Base-by-base conservation (phyloP, 805 yeast genomes). In the Monosporozyma aerobia region DNA sequence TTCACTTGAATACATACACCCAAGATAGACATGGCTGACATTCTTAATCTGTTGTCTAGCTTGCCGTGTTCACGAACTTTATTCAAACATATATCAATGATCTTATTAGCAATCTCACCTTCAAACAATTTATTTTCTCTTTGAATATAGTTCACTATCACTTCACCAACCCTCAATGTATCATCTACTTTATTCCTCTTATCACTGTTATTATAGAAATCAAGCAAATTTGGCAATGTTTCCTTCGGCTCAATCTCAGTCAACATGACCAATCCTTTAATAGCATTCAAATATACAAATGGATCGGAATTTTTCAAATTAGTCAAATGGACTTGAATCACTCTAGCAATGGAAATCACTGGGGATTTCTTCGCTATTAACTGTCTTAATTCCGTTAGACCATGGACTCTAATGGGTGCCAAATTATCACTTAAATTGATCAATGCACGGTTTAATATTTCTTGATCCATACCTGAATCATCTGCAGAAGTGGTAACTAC, bases 11-110 rank as follows among this genome's bases (percentile, higher is more conserved):
- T 78, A 39, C 85, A 72, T 5, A 78, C 70, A 30, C 97, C 96
- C n/a, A 92, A 65, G 13, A 94, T 67, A 0, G 97, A 87, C 81
- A 90, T 77, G 0, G 96, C 79, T 1, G 97, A 90, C 85, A 89
- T 83, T 58, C 97, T 73, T 41, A 90, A 57, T 41, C 83, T 76
- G 53, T 76, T 72, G 56, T 89, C 96, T 13, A 62, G 27, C 3
- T 57, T 57, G 3, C 63, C 69, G 22, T 67, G 63, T 3, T 65
- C 58, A n/a, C 66, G 57, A 2, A 81, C 71, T 23, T 75, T 62
- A 1, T 58, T 44, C 2, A 86, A 61, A 30, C 81, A 74, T 0
- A 73, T 60, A 4, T 69, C 63, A 1, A 79, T 73, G 4, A 89
- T 63, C 1, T 60, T 50, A 9, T 67, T 68, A 0, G 82, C 79